phyloP scores from a whole-genome alignment of 2,329 filamentous ascomycete genomes.

The Teratosphaeria destructans region DNA sequence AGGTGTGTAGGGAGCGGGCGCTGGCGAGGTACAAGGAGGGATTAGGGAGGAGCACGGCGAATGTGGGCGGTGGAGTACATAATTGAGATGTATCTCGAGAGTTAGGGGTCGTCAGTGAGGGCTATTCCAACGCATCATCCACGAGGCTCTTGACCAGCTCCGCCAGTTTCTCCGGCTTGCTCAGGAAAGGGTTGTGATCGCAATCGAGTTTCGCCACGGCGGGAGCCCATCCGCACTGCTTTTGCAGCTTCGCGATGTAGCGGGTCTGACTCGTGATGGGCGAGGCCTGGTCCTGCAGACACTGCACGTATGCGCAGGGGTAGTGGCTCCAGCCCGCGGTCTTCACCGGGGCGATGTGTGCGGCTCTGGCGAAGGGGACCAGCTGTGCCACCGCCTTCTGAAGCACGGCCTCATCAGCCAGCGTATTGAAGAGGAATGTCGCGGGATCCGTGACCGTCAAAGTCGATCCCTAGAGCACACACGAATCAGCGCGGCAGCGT shows the following conservation, averaged over 20 bases:
- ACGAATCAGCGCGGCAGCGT: not conserved
- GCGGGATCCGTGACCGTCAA: not conserved
- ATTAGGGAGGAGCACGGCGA: slow-evolving; percentile 41
- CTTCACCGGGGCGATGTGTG: not conserved
- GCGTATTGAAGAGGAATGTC: slow-evolving; percentile 1
- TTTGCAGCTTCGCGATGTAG: not conserved
- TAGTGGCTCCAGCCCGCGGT: not conserved
- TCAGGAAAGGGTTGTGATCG: slow-evolving; percentile 1
- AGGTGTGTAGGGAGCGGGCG: slow-evolving; percentile 54
- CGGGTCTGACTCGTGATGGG: not conserved
- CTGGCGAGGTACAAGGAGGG: slow-evolving; percentile 61
- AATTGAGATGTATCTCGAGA: slow-evolving; percentile 8
- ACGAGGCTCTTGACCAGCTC: not conserved
- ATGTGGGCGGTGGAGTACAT: slow-evolving; percentile 24
- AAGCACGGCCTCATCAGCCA: not conserved
- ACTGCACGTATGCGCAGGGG: slow-evolving; percentile 3
- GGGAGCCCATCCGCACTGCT: not conserved
- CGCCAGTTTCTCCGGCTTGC: not conserved
- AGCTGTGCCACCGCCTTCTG: not conserved
- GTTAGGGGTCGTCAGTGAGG: not conserved
- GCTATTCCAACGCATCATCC: not conserved
- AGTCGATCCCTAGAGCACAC: not conserved
- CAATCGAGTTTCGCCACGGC: not conserved
- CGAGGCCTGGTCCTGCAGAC: not conserved
- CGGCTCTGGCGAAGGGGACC: not conserved